Base-by-base conservation (phyloP, 306 rosid genomes). In the Cicer arietinum region DNA sequence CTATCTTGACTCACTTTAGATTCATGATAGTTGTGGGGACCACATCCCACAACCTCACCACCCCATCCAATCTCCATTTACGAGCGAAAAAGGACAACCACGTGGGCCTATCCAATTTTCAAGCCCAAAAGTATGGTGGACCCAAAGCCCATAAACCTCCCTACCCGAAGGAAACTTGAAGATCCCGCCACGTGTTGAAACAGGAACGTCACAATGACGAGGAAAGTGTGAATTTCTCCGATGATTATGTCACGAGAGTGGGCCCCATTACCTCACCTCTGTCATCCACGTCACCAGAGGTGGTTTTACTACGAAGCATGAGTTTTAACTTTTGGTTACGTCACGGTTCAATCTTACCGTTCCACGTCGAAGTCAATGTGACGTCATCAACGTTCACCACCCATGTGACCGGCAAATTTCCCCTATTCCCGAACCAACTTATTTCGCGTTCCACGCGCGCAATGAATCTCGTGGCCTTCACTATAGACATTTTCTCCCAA, bases 351-450 rank as follows among this genome's bases (percentile, higher is more conserved):
- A 85, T 82, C 80, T 84, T 54, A 81, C 90, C 69, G 85, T 77
- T 79, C 85, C 51, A 80, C 91, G 85, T 88, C 92, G 5, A 82
- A 85, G 85, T 81, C 78, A 76, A 81, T 18, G 35, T 76, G 85
- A 81, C 78, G 85, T 81, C 70, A 81, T 0, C 30, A 1, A 54
- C 64, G 81, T 79, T 84, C 54, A 77, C 83, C 8, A 78, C 50
- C 90, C 94, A 88, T 82, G 95, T 88, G 90, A 84, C 67, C 62
- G 79, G 86, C 94, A 85, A 50, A 75, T 62, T 75, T 69, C 69
- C 54, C 53, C 53, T 42, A 69, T 82, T 87, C 77, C 73, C 72
- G 76, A 83, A 68, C 76, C 4, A 13, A 73, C 6, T 20, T 4
- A 13, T 6, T 59, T 17, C 17, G 7, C 5, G 30, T 1, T 71